Conservation (phyloP, 2,329 filamentous ascomycete species). For the Aureobasidium sp. region DNA sequence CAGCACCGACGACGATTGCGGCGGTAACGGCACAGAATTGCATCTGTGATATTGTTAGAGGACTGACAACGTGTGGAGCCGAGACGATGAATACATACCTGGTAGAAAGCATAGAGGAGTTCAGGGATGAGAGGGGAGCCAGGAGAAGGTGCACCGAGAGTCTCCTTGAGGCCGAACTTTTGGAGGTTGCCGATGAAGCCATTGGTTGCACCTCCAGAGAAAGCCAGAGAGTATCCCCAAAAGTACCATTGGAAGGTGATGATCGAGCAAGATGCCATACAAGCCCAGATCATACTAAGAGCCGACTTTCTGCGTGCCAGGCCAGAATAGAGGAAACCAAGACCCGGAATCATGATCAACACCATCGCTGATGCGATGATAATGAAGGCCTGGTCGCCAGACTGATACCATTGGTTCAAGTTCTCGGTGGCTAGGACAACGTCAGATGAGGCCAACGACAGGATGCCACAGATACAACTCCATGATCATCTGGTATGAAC, state of each 20-base stretch:
- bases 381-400: conserved; percentile 92
- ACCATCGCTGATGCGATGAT: conserved; percentile 87
- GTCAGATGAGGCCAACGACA: conserved; percentile 6
- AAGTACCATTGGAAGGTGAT: conserved; percentile 99
- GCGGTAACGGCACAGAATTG: conserved; percentile 94
- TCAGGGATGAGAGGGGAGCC: conserved; percentile 84
- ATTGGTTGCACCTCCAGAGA: conserved; percentile 73
- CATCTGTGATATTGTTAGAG: conserved; percentile 52
- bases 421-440: conserved; percentile 64
- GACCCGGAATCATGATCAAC: conserved; percentile 90
- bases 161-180: conserved; percentile 83
- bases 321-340: conserved; percentile 95
- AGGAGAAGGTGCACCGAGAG: conserved; percentile 74
- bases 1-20: conserved; percentile 83
- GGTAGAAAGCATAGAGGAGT: conserved; percentile 89
- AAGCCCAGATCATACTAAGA: conserved; percentile 93
- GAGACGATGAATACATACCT: conserved; percentile 45
- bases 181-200: conserved; percentile 86
- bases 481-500: conserved; percentile 30
- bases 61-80: neutral
- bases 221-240: conserved; percentile 95
- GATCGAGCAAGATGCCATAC: conserved; percentile 87
- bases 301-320: conserved; percentile 97
- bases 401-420: conserved; percentile 89
- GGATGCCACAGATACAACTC: neutral